A percentile compares a stretch with the other conserved stretches of the same genome.
These are phyloP conservation scores for Ceratocystiopsis sp. DNA, from an alignment of 2,329 filamentous ascomycete species.

Conservation along the genomic window DNA sequence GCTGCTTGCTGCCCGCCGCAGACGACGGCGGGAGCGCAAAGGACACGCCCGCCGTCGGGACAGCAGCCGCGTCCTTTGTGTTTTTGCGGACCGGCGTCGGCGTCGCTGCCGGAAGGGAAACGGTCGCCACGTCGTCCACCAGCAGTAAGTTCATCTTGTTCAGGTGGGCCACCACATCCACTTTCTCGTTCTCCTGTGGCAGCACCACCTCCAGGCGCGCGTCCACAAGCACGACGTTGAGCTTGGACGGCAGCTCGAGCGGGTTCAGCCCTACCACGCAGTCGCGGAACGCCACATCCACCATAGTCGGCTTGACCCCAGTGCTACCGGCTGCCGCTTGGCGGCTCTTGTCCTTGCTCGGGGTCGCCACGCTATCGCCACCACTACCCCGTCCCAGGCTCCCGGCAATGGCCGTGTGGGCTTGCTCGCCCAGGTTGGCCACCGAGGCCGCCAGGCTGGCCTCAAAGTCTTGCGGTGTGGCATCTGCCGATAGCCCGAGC, in stretches of 20 bases:
- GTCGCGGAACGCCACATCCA: conserved; percentile 64
- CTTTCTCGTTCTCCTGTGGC: conserved; percentile 41
- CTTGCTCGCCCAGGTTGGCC: conserved; percentile 53
- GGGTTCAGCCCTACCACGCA: conserved; percentile 78
- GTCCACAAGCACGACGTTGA: conserved; percentile 63
- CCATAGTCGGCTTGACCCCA: conserved; percentile 38
- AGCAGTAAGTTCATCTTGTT: conserved; percentile 70
- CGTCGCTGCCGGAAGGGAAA: conserved; percentile 13
- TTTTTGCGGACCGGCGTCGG: background rate
- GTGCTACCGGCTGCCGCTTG: background rate
- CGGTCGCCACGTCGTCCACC: conserved; percentile 51
- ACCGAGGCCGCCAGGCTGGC: conserved; percentile 63
- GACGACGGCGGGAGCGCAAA: conserved; percentile 18
- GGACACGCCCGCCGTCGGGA: conserved; percentile 15
- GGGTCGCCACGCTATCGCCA: conserved; percentile 11
- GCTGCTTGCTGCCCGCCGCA: too few relatives aligned
- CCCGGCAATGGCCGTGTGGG: conserved; percentile 30
- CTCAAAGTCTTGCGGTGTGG: conserved; percentile 56
- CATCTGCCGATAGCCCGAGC: conserved; percentile 50
- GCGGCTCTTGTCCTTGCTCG: conserved; percentile 9
- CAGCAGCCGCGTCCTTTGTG: too few relatives aligned
- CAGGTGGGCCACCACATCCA: conserved; percentile 48
- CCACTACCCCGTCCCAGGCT: conserved; percentile 8
- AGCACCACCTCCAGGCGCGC: conserved; percentile 53
- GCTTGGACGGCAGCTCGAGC: conserved; percentile 54